Conservation (phyloP, 106 monocot genomes). For the Vanilla planifolia region DNA sequence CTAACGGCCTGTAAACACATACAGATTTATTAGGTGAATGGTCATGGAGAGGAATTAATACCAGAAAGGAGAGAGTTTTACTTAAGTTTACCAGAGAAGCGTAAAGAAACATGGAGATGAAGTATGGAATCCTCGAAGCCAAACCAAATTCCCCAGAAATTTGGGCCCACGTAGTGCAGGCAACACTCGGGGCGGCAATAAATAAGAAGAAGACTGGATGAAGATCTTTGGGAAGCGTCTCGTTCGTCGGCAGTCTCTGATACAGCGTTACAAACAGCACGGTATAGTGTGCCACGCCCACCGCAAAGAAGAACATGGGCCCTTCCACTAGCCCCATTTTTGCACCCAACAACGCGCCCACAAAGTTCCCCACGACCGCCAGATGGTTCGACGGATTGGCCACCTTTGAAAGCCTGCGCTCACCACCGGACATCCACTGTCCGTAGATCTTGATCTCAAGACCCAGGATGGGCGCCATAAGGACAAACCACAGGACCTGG, state of each 20-base stretch:
- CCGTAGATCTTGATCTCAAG: conserved; percentile 87
- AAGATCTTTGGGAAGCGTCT: conserved; percentile 73
- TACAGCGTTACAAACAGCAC: conserved; percentile 84
- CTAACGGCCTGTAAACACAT: conserved; percentile 85
- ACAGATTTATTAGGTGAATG: too few relatives aligned
- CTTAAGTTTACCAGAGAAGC: conserved; percentile 53
- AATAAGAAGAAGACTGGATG: conserved; percentile 92
- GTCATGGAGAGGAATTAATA: too few relatives aligned
- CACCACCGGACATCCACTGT: conserved; percentile 84
- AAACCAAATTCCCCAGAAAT: conserved; percentile 47
- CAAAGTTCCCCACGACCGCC: conserved; percentile 77
- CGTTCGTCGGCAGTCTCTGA: conserved; percentile 78
- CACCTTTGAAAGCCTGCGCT: conserved; percentile 55
- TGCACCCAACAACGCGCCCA: conserved; percentile 71
- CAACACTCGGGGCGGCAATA: conserved; percentile 72
- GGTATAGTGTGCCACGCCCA: conserved; percentile 71
- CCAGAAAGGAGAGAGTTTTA: too few relatives aligned
- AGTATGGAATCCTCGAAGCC: conserved; percentile 49
- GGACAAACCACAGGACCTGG: conserved; percentile 43
- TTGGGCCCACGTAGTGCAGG: conserved; percentile 68
- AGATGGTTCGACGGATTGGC: conserved; percentile 84
- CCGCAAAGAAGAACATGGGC: conserved; percentile 83
- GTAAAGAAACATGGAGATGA: conserved; percentile 59
- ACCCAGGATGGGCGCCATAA: conserved; percentile 70
- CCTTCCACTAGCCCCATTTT: conserved; percentile 75